phyloP scores from a whole-genome alignment of 306 rosid genomes.

The Psophocarpus tetragonolobus region DNA sequence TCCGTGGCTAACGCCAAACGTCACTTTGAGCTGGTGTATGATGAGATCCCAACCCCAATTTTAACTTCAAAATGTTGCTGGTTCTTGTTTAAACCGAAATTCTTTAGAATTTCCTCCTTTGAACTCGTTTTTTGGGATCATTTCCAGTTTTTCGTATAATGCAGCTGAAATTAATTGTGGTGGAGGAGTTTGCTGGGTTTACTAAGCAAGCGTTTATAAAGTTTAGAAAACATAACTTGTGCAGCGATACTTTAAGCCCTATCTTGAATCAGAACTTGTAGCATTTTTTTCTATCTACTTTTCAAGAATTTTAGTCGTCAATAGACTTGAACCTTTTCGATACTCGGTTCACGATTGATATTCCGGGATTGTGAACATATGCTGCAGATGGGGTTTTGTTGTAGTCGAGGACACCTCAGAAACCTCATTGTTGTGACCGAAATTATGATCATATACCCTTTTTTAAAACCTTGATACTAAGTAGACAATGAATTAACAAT shows the following conservation, averaged over 20 bases:
- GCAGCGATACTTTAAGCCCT: background rate
- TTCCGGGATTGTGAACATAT: background rate
- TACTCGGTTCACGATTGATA: background rate
- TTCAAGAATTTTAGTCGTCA: background rate
- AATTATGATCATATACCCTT: background rate
- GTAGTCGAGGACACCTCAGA: background rate
- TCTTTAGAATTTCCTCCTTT: background rate
- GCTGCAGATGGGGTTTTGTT: background rate
- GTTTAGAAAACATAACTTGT: background rate
- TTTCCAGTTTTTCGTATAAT: background rate
- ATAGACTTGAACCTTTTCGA: background rate
- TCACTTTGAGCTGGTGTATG: background rate
- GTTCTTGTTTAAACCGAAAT: background rate
- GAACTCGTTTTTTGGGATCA: background rate
- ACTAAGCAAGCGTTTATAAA: background rate
- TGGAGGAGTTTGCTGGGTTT: background rate
- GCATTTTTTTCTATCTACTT: background rate
- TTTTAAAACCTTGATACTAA: background rate
- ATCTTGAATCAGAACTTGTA: constrained; percentile 9
- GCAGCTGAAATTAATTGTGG: background rate
- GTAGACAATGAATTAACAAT: background rate
- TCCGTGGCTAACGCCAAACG: background rate
- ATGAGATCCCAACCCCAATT: background rate
- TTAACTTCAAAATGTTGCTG: background rate
- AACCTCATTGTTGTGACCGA: background rate